Evolutionary conservation across 352 stramenopile genomes (phyloP), one percentile per base, ranked within the genome.

Genomic region (Pythium biforme): DNA sequence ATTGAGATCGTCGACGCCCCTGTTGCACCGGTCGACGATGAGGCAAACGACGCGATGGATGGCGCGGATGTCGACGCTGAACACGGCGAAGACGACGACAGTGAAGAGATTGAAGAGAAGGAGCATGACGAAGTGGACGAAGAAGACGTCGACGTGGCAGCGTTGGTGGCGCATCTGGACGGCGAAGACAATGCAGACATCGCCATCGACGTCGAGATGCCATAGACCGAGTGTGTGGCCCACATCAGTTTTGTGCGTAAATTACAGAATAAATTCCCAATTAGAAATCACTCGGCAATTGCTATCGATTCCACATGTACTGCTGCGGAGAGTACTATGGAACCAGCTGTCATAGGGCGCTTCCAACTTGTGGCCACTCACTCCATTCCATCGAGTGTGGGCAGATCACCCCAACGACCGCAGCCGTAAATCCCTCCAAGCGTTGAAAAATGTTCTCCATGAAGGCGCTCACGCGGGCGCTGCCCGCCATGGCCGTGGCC

Each of bases 391-490:
- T n/a, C n/a, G n/a, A n/a, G n/a, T n/a, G 19, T 27, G 6, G 55
- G 37, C 55, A 39, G 55, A 62, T 55, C 55, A 45, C 22, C 11
- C 50, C 25, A 47, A 7, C 52, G 29, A 51, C 50, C 11, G 40
- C 19, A 47, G 27, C 11, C 27, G 40, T 51, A 20, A 51, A 51
- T 51, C 22, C 19, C 14, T 10, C 15, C 2, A n/a, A n/a, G 12
- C 12, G 41, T 17, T 14, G 45, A 15, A 49, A 20, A 26, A 62
- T 72, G 65, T 72, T 66, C 52, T 65, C 51, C 33, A 73, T 90
- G 62, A 76, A 85, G 71, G 72, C 79, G 65, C 65, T 94, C 37
- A 58, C 74, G 57, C 69, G 67, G 45, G 72, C 82, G 63, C 71
- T 89, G 37, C 79, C 82, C 26, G 20, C 60, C 49, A 55, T 71